These are phyloP conservation scores for Sporothrix variecibatus DNA, from an alignment of 2,329 filamentous ascomycete species.

Conservation along the genomic window DNA sequence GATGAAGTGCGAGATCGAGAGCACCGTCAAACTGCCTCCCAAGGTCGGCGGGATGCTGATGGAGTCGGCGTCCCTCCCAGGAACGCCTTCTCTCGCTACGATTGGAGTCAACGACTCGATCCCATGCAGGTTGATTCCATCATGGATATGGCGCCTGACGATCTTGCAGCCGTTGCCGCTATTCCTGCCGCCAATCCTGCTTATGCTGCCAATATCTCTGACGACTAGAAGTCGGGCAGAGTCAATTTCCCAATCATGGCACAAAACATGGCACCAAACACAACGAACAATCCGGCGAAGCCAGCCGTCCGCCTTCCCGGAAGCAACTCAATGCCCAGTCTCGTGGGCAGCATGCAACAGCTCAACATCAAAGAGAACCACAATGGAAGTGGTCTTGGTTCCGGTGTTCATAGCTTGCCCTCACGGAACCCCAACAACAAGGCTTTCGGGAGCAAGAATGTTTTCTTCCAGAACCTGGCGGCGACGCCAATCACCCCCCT, in stretches of 20 bases:
- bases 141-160: background rate
- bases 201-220: conserved; percentile 14
- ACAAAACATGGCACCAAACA: background rate
- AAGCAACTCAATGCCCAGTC: background rate
- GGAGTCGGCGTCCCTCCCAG: background rate
- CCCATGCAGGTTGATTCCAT: background rate
- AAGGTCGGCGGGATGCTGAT: conserved; percentile 21
- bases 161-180: background rate
- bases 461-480: background rate
- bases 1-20: conserved; percentile 47
- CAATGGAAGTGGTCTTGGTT: background rate
- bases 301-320: background rate
- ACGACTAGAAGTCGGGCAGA: conserved; percentile 28
- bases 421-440: background rate
- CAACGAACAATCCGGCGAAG: too few relatives aligned
- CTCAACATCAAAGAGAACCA: conserved; percentile 15
- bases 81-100: background rate
- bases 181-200: background rate
- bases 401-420: background rate
- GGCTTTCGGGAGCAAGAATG: background rate
- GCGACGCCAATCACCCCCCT: background rate
- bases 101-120: background rate
- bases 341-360: background rate
- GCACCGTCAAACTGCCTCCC: conserved; percentile 29
- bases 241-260: background rate